These are phyloP conservation scores for Alliaria petiolata DNA, from an alignment of 345 rosid genomes.

Conservation along the genomic window DNA sequence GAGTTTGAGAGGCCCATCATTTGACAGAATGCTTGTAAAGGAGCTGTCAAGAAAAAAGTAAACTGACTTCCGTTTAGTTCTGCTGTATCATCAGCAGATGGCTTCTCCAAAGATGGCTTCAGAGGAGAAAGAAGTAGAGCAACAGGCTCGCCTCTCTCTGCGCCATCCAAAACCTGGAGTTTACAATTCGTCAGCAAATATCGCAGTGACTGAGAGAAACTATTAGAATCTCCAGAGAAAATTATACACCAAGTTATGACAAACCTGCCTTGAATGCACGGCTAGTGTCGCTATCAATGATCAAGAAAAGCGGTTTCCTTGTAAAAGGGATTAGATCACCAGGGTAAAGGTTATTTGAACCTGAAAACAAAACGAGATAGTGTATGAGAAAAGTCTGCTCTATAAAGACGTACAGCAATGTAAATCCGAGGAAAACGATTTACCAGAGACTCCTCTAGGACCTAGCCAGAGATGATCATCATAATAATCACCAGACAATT, in stretches of 20 bases:
- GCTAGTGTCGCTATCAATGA: constrained; percentile 95
- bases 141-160: constrained; percentile 88
- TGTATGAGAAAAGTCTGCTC: not conserved
- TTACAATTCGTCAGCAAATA: constrained; percentile 4
- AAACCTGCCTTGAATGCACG: constrained; percentile 99
- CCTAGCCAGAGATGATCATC: constrained; percentile 67
- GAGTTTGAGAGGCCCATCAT: constrained; percentile 60
- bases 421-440: constrained; percentile 24
- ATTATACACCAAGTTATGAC: constrained; percentile 56
- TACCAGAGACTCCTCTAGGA: constrained; percentile 73
- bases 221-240: constrained; percentile 17
- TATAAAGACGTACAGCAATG: not conserved
- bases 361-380: constrained; percentile 39
- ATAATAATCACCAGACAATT: constrained; percentile 36
- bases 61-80: constrained; percentile 71
- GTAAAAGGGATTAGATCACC: constrained; percentile 96
- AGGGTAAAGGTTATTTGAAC: constrained; percentile 73
- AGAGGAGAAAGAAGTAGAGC: constrained; percentile 88
- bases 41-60: constrained; percentile 87
- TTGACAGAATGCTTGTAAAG: constrained; percentile 83
- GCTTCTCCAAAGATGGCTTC: constrained; percentile 52
- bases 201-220: constrained; percentile 14
- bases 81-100: constrained; percentile 34
- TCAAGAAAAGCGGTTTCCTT: constrained; percentile 85
- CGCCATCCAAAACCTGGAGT: constrained; percentile 76